A percentile compares a stretch with the other conserved stretches of the same genome.
phyloP scores from a whole-genome alignment of 2,329 filamentous ascomycete genomes.

The Trichoderma sp. region DNA sequence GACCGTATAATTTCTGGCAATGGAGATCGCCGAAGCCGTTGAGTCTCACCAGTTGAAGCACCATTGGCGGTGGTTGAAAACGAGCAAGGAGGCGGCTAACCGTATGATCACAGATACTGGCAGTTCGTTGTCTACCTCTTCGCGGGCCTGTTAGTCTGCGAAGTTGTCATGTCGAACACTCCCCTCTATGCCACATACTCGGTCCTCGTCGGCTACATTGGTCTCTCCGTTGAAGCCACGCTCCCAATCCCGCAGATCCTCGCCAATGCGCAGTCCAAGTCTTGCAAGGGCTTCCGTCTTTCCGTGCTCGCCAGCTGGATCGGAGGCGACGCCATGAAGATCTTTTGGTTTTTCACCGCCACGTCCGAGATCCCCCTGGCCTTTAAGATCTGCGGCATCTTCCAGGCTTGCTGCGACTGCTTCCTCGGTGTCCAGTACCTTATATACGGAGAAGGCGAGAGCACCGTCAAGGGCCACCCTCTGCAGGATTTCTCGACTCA shows the following conservation, averaged over 20 bases:
- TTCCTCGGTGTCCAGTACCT: conserved; percentile 76
- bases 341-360: conserved; percentile 81
- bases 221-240: conserved; percentile 78
- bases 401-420: conserved; percentile 77
- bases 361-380: conserved; percentile 71
- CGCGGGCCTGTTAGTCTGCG: conserved; percentile 61
- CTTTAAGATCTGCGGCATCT: conserved; percentile 81
- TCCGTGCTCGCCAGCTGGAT: conserved; percentile 80
- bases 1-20: conserved; percentile 82
- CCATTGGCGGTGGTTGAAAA: background rate
- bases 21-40: conserved; percentile 73
- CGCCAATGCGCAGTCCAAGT: conserved; percentile 68
- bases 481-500: conserved; percentile 42
- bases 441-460: conserved; percentile 62
- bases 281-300: conserved; percentile 76
- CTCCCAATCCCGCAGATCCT: conserved; percentile 79
- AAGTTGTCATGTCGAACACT: conserved; percentile 66
- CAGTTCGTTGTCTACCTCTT: conserved; percentile 72
- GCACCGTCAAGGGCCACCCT: conserved; percentile 45
- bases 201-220: conserved; percentile 70
- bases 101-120: conserved; percentile 65
- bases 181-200: conserved; percentile 69
- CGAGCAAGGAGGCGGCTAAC: conserved; percentile 1
- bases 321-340: conserved; percentile 81
- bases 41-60: conserved; percentile 38